phyloP scores from a whole-genome alignment of 495 filamentous ascomycete genomes.

The Rhypophila decipiens region DNA sequence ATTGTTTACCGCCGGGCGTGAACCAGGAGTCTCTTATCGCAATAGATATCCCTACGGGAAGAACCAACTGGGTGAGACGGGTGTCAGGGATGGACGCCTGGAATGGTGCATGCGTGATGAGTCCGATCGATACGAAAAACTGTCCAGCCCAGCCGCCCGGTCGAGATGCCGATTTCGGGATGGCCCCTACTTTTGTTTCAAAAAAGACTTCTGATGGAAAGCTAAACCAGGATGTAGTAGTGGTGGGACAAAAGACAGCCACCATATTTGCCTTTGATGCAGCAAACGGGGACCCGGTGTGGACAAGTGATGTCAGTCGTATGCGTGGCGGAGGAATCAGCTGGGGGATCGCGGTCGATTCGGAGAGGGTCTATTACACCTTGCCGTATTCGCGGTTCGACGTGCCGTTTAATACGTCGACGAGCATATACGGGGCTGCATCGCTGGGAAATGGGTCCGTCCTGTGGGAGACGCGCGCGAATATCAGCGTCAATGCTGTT shows the following conservation, averaged over 20 bases:
- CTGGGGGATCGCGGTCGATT: slow-evolving; percentile 35
- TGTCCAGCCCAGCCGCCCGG: slow-evolving; percentile 23
- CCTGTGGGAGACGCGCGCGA: slow-evolving; percentile 22
- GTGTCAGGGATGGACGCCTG: slow-evolving; percentile 20
- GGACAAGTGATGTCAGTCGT: slow-evolving; percentile 18
- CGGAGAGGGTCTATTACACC: slow-evolving; percentile 27
- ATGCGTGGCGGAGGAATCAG: slow-evolving; percentile 23
- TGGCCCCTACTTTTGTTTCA: slow-evolving; percentile 27
- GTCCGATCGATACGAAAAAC: slow-evolving; percentile 6
- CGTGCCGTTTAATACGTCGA: slow-evolving; percentile 7
- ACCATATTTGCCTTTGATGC: slow-evolving; percentile 26
- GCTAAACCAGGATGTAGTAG: slow-evolving; percentile 20
- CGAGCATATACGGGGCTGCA: slow-evolving; percentile 27
- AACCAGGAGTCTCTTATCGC: slow-evolving; percentile 29
- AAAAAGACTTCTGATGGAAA: background rate
- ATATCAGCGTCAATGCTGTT: slow-evolving; percentile 2
- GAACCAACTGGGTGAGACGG: slow-evolving; percentile 26
- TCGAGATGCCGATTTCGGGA: slow-evolving; percentile 32
- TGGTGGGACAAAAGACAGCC: slow-evolving; percentile 34
- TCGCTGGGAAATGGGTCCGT: slow-evolving; percentile 18
- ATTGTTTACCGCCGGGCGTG: slow-evolving; percentile 14
- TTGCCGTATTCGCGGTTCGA: slow-evolving; percentile 12
- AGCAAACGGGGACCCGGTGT: slow-evolving; percentile 18
- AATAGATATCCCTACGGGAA: slow-evolving; percentile 21
- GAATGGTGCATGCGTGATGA: slow-evolving; percentile 19